Base-by-base conservation (phyloP, 257 asterid genomes). In the Ilex aquifolium region DNA sequence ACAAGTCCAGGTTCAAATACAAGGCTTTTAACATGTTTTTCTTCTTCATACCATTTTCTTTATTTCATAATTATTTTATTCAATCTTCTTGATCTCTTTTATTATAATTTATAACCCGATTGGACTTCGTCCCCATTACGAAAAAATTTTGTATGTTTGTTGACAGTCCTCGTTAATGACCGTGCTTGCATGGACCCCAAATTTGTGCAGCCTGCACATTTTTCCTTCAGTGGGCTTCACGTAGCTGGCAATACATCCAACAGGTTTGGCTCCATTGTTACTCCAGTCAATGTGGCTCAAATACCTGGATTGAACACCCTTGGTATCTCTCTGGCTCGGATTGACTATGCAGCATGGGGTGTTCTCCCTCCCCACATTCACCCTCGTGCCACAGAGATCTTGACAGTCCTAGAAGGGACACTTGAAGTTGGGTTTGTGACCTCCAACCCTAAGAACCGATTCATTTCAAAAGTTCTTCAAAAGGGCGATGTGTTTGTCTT, bases 401-500 rank as follows among this genome's bases (percentile, higher is more conserved):
- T 46, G 52, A 46, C 52, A 14, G 52, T 46, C 13, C 10, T 11
- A 2, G 52, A 46, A 46, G 52, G 52, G n/a, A 46, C 52, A 46
- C 3, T 46, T 10, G 52, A 46, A 46, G 52, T 11, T 46, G n/a
- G 52, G 27, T 21, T 21, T 21, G 27, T 21, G 27, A 21, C 27
- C 27, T 21, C 27, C 27, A 21, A 46, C n/a, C 52, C 52, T 0
- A 66, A 67, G 5, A 59, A 60, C 46, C 51, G 27, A 14, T 56
- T 67, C 31, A 36, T 67, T 13, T 31, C 44, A 10, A 53, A 60
- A n/a, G 42, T 52, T 39, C 31, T 66, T 11, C 65, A 66, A 4
- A 58, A 31, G 31, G 71, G 71, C 7, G 71, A 67, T 7, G 72
- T 67, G 14, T 67, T 60, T 16, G 62, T 60, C 42, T 67, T 60